Conservation (phyloP, 768 basidiomycete species). For the Krasilnikovozyma curviuscula region DNA sequence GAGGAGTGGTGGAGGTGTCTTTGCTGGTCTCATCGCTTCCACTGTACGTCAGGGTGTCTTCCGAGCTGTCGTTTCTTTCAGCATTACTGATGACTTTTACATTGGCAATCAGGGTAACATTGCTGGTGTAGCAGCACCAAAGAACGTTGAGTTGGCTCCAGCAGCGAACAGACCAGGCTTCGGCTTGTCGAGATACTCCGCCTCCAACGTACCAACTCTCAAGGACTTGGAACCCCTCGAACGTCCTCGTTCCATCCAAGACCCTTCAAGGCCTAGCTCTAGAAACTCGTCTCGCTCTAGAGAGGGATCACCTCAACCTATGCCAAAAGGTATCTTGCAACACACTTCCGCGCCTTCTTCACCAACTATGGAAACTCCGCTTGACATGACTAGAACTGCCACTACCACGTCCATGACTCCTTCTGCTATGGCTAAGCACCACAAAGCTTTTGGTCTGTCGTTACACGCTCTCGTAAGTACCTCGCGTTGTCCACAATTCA, state of each 20-base stretch:
- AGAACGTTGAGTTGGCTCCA: constrained; percentile 25
- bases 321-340: no score
- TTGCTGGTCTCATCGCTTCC: constrained; percentile 52
- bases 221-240: constrained; percentile 22
- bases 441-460: no score
- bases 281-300: no score
- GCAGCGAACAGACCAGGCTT: constrained; percentile 18
- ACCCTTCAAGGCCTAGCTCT: not conserved
- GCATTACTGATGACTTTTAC: not conserved
- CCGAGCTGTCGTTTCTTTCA: not conserved
- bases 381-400: no score
- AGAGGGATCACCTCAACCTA: no score
- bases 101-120: constrained; percentile 31
- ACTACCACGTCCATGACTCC: no score
- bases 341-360: no score
- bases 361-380: no score
- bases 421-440: no score
- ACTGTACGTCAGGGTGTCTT: constrained; percentile 26
- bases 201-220: constrained; percentile 47
- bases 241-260: constrained; percentile 12
- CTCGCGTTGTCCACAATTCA: no score
- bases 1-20: constrained; percentile 40
- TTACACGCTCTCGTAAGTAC: no score
- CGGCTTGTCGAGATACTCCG: constrained; percentile 39
- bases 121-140: constrained; percentile 41